These are phyloP conservation scores for Plasmodium coatneyi DNA, from an alignment of 169 alveolate genomes.

Conservation along the genomic window DNA sequence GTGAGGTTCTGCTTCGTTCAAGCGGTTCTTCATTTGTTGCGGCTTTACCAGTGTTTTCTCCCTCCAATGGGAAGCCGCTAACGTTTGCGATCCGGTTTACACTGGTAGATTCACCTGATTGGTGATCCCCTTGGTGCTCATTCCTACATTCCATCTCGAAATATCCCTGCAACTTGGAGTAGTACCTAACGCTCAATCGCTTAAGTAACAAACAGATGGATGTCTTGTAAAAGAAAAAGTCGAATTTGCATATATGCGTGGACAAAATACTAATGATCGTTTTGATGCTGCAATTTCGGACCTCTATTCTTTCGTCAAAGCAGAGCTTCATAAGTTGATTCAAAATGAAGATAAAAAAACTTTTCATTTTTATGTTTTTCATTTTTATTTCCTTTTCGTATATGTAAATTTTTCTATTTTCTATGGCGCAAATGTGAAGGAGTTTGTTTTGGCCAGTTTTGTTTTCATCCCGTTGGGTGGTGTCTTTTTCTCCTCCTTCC, in stretches of 20 bases:
- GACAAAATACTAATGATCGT: constrained; percentile 72
- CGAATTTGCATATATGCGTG: constrained; percentile 57
- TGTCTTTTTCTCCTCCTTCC: neutral
- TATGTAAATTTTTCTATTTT: constrained; percentile 56
- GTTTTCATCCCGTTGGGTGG: neutral
- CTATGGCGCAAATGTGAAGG: constrained; percentile 28
- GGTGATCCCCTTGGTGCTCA: neutral
- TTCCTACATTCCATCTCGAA: constrained; percentile 26
- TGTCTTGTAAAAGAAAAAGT: constrained; percentile 66
- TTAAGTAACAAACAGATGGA: constrained; percentile 63
- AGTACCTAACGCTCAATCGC: constrained; percentile 29
- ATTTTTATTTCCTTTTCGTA: constrained; percentile 49
- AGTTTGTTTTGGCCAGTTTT: neutral
- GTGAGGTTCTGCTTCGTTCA: neutral
- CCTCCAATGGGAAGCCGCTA: neutral
- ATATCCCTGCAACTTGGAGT: constrained; percentile 27
- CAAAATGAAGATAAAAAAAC: constrained; percentile 64
- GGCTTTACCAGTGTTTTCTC: neutral
- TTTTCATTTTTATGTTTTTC: constrained; percentile 73
- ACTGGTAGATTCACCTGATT: neutral
- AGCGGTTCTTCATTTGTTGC: neutral
- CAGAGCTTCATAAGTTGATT: constrained; percentile 64
- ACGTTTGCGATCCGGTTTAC: neutral
- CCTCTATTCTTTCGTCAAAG: constrained; percentile 75
- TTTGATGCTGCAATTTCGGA: constrained; percentile 72